Base-by-base conservation (phyloP, 768 basidiomycete species). In the Boletus patriciae region DNA sequence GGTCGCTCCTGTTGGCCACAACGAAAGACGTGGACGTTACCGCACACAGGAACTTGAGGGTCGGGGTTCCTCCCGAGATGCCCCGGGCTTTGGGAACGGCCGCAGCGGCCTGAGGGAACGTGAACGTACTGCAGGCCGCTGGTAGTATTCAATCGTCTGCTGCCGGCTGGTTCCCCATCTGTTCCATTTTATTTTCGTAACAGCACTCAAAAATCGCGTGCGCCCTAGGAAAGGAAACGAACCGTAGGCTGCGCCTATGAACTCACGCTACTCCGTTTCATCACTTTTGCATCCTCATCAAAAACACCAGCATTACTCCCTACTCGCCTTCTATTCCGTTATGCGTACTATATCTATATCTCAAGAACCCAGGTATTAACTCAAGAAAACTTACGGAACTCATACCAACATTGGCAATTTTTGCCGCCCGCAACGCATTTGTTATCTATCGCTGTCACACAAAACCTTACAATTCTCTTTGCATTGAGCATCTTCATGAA, bases 51-150 rank as follows among this genome's bases (percentile, higher is more conserved):
- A 86, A 64, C 70, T 87, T 50, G 78, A 80, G 42, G 80, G 74
- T 3, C 59, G 73, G 19, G 75, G 71, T 31, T 63, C 63, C 46
- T 73, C 74, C 34, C 71, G 71, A n/a, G 73, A 76, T 37, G 85
- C 82, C 3, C 86, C 86, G 37, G 87, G 87, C 10, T 83, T 73
- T 56, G 87, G 86, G 6, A 74, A 73, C 41, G 87, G 87, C 50
- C 80, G 87, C 49, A 88, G 86, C 60, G 88, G 87, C 8, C 69
- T 89, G 48, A 60, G 81, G 64, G 74, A 76, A 40, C 75, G 78
- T 44, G 75, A 75, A 52, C 73, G 76, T 37, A 66, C 65, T 8
- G 62, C 64, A 18, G 59, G 65, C 31, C 69, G 65, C 47, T 62
- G 62, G 68, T 73, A 64, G 61, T 43, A 25, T 44, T n/a, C 42